These are phyloP conservation scores for Phaeodactylum tricornutum DNA, from an alignment of 108 stramenopile genomes.

Conservation along the genomic window DNA sequence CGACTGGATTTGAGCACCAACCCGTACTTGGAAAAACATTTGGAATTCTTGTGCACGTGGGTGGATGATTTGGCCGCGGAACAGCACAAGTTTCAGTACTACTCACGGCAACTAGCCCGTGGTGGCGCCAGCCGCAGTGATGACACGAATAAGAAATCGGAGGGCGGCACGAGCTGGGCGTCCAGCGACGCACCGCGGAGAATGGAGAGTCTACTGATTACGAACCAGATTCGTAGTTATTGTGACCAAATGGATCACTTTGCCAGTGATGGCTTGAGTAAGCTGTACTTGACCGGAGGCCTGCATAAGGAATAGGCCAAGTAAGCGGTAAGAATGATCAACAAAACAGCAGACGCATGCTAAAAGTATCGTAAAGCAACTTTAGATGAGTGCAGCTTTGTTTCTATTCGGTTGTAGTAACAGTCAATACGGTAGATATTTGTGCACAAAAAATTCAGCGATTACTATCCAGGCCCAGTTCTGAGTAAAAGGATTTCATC, in stretches of 20 bases:
- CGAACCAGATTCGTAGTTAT: conserved; percentile 87
- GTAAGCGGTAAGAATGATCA: neutral
- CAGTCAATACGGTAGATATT: too few relatives aligned
- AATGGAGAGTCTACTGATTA: conserved; percentile 86
- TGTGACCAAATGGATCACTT: conserved; percentile 91
- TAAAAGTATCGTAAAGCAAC: neutral
- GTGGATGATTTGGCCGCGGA: conserved; percentile 91
- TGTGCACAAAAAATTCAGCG: too few relatives aligned
- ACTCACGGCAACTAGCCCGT: conserved; percentile 50
- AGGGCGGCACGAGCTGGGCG: conserved; percentile 39
- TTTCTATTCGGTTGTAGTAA: neutral
- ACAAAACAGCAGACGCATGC: neutral
- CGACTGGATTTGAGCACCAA: conserved; percentile 89
- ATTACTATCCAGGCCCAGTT: conserved; percentile 35
- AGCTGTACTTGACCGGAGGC: conserved; percentile 83
- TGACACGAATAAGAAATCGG: conserved; percentile 28
- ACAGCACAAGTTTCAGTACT: conserved; percentile 83
- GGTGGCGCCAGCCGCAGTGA: conserved; percentile 22
- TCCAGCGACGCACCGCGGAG: conserved; percentile 59
- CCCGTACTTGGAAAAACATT: conserved; percentile 90
- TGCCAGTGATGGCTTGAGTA: conserved; percentile 72
- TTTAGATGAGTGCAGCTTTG: neutral
- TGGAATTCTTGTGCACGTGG: conserved; percentile 91
- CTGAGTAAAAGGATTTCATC: conserved; percentile 27
- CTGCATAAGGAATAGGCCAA: conserved; percentile 63